Percentiles rank a stretch among this genome's conserved stretches.
These are phyloP conservation scores for Acer saccharum DNA, from an alignment of 345 rosid species.

Conservation along the genomic window DNA sequence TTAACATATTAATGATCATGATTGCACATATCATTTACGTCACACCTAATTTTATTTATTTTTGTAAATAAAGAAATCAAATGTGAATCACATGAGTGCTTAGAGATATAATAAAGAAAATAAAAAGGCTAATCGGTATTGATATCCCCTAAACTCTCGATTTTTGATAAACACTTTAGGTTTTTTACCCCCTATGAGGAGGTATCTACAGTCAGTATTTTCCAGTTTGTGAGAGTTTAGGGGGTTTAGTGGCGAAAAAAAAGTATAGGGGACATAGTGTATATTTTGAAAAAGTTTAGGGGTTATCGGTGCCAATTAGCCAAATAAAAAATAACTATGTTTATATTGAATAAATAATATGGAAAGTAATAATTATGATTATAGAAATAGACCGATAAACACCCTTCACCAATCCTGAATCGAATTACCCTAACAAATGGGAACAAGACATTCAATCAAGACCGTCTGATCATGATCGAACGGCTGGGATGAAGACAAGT, in stretches of 20 bases:
- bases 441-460: neutral
- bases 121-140: too few relatives aligned
- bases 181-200: too few relatives aligned
- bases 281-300: too few relatives aligned
- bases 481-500: neutral
- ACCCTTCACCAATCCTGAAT: neutral
- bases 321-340: neutral
- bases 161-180: too few relatives aligned
- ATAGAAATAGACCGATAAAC: neutral
- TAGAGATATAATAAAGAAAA: neutral
- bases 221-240: too few relatives aligned
- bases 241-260: too few relatives aligned
- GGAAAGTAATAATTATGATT: neutral
- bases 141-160: too few relatives aligned
- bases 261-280: too few relatives aligned
- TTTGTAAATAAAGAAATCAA: neutral
- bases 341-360: neutral
- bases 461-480: neutral
- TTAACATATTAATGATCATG: neutral
- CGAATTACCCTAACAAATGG: neutral
- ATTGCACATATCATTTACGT: neutral
- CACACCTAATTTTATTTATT: neutral
- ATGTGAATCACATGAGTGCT: neutral
- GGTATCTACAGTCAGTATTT: too few relatives aligned
- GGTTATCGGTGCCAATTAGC: too few relatives aligned